These are phyloP conservation scores for Xanthoceras sorbifolium DNA, from an alignment of 345 rosid genomes.

Conservation along the genomic window DNA sequence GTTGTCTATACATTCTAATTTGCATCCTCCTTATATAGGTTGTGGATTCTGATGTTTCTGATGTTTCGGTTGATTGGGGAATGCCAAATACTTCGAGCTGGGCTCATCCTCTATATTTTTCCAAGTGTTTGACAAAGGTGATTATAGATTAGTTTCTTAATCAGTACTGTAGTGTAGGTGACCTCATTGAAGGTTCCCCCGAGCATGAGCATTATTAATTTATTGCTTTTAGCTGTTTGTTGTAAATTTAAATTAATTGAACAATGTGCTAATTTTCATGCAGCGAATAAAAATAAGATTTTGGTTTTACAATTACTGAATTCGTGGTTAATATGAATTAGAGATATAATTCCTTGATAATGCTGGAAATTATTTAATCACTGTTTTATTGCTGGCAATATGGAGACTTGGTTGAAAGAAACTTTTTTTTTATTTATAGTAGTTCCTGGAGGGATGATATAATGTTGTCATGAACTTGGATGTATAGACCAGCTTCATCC, in stretches of 20 bases:
- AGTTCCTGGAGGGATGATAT: no score
- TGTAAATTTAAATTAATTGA: background rate
- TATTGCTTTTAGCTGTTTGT: conserved; percentile 3
- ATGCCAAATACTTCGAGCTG: conserved; percentile 69
- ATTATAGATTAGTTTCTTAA: conserved; percentile 17
- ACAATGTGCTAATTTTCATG: background rate
- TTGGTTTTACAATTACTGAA: background rate
- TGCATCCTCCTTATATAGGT: conserved; percentile 42
- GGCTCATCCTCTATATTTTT: conserved; percentile 84
- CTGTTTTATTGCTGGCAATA: no score
- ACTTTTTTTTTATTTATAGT: no score
- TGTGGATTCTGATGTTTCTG: conserved; percentile 64
- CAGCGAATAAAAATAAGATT: background rate
- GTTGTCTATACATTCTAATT: conserved; percentile 15
- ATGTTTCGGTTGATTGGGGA: conserved; percentile 83
- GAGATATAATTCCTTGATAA: no score
- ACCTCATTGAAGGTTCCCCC: background rate
- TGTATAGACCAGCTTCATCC: no score
- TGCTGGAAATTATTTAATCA: no score
- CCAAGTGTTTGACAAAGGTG: conserved; percentile 90
- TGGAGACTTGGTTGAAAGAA: no score
- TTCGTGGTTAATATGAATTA: background rate
- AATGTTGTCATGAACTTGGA: no score
- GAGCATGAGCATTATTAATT: background rate
- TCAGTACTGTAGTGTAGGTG: conserved; percentile 2